A percentile compares a stretch with the other conserved stretches of the same genome.
phyloP scores from a whole-genome alignment of 371 early-diverging fungal genomes.

The Mortierella sp. region DNA sequence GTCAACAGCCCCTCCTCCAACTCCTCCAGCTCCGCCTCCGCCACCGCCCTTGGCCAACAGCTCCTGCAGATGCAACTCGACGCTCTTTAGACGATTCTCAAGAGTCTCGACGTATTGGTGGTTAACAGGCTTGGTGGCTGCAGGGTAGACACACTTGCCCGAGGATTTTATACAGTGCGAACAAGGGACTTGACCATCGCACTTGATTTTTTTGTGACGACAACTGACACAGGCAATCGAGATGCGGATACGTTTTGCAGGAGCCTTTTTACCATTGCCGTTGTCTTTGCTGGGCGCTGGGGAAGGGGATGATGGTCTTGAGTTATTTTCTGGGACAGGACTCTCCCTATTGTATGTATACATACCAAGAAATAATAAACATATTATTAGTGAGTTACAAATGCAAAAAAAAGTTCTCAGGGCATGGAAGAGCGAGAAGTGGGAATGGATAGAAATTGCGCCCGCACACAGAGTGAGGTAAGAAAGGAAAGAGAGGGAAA shows the following conservation, averaged over 20 bases:
- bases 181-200: slow-evolving; percentile 75
- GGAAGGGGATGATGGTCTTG: slow-evolving; percentile 9
- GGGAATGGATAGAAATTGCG: neutral
- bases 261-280: slow-evolving; percentile 1
- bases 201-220: slow-evolving; percentile 73
- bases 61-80: slow-evolving; percentile 33
- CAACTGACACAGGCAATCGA: slow-evolving; percentile 74
- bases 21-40: neutral
- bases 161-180: slow-evolving; percentile 68
- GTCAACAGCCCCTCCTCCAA: neutral
- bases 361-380: neutral
- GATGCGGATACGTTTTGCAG: slow-evolving; percentile 68
- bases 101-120: slow-evolving; percentile 54
- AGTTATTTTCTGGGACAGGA: neutral
- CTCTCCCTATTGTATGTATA: neutral
- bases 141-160: slow-evolving; percentile 65
- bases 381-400: neutral
- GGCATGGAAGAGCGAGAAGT: neutral
- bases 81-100: slow-evolving; percentile 48
- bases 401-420: neutral
- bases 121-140: slow-evolving; percentile 47
- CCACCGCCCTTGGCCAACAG: slow-evolving; percentile 21
- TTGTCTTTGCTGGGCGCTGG: slow-evolving; percentile 18
- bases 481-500: neutral
- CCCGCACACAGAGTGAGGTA: neutral